Evolutionary conservation across 257 asterid species (phyloP), one percentile per base, ranked within the genome.

Genomic region (Capsicum rhomboideum): DNA sequence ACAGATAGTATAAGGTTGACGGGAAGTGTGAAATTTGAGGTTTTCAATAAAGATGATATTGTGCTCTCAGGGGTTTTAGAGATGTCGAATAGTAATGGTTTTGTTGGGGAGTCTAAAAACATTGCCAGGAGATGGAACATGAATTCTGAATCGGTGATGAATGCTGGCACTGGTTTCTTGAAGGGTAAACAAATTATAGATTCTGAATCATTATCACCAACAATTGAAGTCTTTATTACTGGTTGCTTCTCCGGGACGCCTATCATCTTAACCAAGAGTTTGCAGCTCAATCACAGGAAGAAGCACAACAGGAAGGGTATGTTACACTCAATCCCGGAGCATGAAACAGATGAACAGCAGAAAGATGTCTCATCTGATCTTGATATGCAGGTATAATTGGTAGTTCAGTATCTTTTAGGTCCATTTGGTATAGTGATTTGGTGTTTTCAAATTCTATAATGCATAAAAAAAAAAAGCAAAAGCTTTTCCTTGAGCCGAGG

Each of bases 211-310:
- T 14, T 84, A 8, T 86, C 87, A 6, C 96, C 98, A 11, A 90
- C 92, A 10, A 89, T 96, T n/a, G 99, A 96, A 86, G 98, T 96
- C 78, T 96, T 90, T 75, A 90, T 96, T 86, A 95, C 99, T 1
- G 99, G 99, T 58, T 91, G 92, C 86, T 94, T 89, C 84, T 90
- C 89, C 1, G 98, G 98, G 16, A 88, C 91, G 13, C 98, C 98
- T 0, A 89, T 96, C 42, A 92, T 96, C 85, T 88, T 96, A 44
- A 93, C 98, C 69, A 91, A 93, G 93, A 91, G 86, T 67, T 79
- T 94, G 91, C 98, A 89, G 87, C 88, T 94, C 85, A 89, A 85
- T 84, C 89, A 61, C 52, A 87, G 93, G 17, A 94, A 92, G 90
- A 94, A 92, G 90, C 93, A 89, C 61, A 84, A 68, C n/a, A 88